phyloP scores from a whole-genome alignment of 331 rosid species.

The Ulmus americana region DNA sequence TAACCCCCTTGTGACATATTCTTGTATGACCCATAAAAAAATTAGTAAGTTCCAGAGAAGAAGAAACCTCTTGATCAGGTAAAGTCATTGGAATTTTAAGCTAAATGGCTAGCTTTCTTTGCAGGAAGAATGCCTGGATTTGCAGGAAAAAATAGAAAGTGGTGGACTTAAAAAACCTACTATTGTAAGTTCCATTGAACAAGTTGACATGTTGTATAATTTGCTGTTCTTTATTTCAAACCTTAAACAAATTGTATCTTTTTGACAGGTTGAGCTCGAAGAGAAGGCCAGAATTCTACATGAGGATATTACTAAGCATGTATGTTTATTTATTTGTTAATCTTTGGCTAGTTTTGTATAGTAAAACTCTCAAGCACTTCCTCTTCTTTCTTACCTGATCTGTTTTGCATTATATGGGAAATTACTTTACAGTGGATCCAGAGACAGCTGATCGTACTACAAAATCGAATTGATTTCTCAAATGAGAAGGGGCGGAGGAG shows the following conservation, averaged over 20 bases:
- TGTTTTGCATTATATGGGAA: not conserved
- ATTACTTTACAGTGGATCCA: conserved; percentile 44
- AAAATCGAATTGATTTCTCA: conserved; percentile 46
- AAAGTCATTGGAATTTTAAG: not conserved
- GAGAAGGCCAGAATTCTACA: conserved; percentile 54
- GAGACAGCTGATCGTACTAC: conserved; percentile 44
- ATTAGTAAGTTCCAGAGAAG: not conserved
- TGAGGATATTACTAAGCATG: conserved; percentile 64
- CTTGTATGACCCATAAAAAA: not conserved
- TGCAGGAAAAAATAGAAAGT: conserved; percentile 38
- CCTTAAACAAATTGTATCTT: not conserved
- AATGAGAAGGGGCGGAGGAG: conserved; percentile 51
- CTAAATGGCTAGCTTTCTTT: conserved; percentile 13
- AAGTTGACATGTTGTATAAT: conserved; percentile 4
- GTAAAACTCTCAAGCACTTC: not conserved
- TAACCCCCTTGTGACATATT: not conserved
- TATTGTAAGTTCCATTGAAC: conserved; percentile 43
- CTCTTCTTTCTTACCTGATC: conserved; percentile 2
- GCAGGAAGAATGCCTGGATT: conserved; percentile 66
- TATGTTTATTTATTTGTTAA: conserved; percentile 20
- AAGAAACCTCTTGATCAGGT: not conserved
- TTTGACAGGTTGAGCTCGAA: conserved; percentile 50
- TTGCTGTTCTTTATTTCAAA: not conserved
- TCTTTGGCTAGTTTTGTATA: conserved; percentile 9
- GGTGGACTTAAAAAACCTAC: conserved; percentile 42